phyloP scores from a whole-genome alignment of 306 rosid genomes.

The Ammopiptanthus mongolicus region DNA sequence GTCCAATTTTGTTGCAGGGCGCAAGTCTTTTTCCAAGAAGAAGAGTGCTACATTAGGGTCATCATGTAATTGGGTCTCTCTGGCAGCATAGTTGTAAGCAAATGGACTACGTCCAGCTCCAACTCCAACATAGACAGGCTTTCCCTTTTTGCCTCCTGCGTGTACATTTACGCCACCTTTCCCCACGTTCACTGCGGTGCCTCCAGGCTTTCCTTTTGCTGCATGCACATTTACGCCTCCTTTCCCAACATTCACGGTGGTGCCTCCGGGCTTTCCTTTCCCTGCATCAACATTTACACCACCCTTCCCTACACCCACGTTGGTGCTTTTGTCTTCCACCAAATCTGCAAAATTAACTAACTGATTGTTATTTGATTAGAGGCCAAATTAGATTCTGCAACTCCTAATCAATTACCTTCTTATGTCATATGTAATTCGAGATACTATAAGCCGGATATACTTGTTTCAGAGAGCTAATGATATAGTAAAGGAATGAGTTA shows the following conservation, averaged over 20 bases:
- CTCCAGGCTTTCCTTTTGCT: slow-evolving; percentile 34
- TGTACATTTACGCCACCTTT: slow-evolving; percentile 17
- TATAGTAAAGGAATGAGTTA: too few species aligned
- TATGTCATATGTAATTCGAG: neutral
- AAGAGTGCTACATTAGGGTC: slow-evolving; percentile 54
- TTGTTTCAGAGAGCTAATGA: too few species aligned
- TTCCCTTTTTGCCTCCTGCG: slow-evolving; percentile 44
- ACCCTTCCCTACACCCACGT: slow-evolving; percentile 49
- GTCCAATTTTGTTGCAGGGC: slow-evolving; percentile 32
- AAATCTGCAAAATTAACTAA: slow-evolving; percentile 27
- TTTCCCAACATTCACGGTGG: slow-evolving; percentile 43
- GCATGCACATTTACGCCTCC: slow-evolving; percentile 40
- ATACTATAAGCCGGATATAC: neutral
- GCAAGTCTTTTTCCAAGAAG: slow-evolving; percentile 63
- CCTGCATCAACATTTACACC: slow-evolving; percentile 36
- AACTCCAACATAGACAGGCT: slow-evolving; percentile 47
- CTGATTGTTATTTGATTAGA: neutral
- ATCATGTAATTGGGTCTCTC: slow-evolving; percentile 50
- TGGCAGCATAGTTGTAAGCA: neutral
- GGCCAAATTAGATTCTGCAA: neutral
- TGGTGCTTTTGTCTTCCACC: slow-evolving; percentile 53
- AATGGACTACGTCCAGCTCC: slow-evolving; percentile 26
- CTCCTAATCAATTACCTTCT: neutral
- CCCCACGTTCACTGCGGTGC: slow-evolving; percentile 34
- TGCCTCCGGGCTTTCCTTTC: slow-evolving; percentile 38